Conservation (phyloP, 768 basidiomycete species). For the Baorangia bicolor region DNA sequence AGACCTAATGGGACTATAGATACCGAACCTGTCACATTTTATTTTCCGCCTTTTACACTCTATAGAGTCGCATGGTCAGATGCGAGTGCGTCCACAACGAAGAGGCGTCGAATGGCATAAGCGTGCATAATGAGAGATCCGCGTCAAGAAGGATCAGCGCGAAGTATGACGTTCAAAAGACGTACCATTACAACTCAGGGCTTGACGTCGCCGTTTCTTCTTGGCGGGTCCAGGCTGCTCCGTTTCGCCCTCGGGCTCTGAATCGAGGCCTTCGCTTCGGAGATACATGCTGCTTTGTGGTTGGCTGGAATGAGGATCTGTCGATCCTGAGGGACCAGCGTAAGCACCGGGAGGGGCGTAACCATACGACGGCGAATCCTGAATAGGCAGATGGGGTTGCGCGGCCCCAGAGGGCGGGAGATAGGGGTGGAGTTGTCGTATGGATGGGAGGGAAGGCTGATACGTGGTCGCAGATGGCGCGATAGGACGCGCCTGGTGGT, state of each 20-base stretch:
- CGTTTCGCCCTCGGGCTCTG: constrained; percentile 55
- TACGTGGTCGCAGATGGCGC: constrained; percentile 22
- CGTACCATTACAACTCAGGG: constrained; percentile 82
- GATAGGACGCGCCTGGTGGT: constrained; percentile 29
- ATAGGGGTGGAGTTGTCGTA: constrained; percentile 66
- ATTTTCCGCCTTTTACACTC: constrained; percentile 89
- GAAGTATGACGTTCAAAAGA: constrained; percentile 18
- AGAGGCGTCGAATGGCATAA: constrained; percentile 3
- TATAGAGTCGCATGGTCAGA: constrained; percentile 29
- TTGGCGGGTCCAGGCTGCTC: constrained; percentile 61
- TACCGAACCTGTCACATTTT: constrained; percentile 75
- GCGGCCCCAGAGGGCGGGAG: constrained; percentile 49
- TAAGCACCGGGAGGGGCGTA: constrained; percentile 25
- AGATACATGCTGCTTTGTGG: constrained; percentile 24
- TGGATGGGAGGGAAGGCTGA: constrained; percentile 54
- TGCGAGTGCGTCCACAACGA: background rate
- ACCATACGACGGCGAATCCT: constrained; percentile 27
- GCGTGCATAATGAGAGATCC: background rate
- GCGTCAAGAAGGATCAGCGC: constrained; percentile 21
- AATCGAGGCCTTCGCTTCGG: constrained; percentile 45
- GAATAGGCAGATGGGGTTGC: constrained; percentile 28
- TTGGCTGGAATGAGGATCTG: constrained; percentile 26
- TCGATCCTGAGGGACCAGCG: constrained; percentile 25
- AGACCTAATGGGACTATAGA: constrained; percentile 9
- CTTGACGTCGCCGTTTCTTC: constrained; percentile 81